These are phyloP conservation scores for Globisporangium paddicum DNA, from an alignment of 352 stramenopile species.

Conservation along the genomic window DNA sequence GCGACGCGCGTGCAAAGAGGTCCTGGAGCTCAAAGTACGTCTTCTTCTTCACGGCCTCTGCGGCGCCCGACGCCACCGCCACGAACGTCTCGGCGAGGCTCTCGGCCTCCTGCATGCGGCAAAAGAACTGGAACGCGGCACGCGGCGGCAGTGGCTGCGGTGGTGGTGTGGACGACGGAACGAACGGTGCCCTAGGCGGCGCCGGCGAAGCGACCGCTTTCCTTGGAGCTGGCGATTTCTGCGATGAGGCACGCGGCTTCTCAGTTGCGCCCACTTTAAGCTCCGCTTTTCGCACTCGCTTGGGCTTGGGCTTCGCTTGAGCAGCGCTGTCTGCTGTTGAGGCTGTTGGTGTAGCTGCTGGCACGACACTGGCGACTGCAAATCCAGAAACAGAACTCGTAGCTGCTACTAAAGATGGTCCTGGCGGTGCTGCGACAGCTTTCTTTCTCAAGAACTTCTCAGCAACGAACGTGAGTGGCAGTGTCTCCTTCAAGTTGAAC, in stretches of 20 bases:
- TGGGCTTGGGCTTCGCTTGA: slow-evolving; percentile 9
- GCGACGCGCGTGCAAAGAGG: slow-evolving; percentile 23
- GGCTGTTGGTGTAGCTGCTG: background rate
- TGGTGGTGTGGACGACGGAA: slow-evolving; percentile 36
- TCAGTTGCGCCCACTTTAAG: slow-evolving; percentile 1
- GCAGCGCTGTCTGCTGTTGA: background rate
- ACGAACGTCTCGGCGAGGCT: slow-evolving; percentile 6
- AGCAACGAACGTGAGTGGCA: slow-evolving; percentile 51
- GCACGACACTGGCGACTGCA: background rate
- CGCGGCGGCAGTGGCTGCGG: slow-evolving; percentile 25
- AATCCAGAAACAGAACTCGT: background rate
- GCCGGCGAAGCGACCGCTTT: slow-evolving; percentile 14
- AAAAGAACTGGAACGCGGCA: slow-evolving; percentile 39
- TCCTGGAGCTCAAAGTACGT: slow-evolving; percentile 23
- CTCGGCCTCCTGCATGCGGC: slow-evolving; percentile 21
- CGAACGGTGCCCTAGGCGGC: slow-evolving; percentile 19
- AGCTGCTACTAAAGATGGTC: background rate
- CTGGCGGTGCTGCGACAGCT: background rate
- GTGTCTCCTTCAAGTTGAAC: slow-evolving; percentile 33
- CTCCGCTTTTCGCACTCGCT: slow-evolving; percentile 4
- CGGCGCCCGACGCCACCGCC: background rate
- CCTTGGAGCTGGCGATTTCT: slow-evolving; percentile 6
- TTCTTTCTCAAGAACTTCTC: slow-evolving; percentile 56
- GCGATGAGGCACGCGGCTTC: background rate
- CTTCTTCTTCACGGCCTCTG: background rate